Conservation (phyloP, 495 filamentous ascomycete genomes). For the Amniculicola lignicola region DNA sequence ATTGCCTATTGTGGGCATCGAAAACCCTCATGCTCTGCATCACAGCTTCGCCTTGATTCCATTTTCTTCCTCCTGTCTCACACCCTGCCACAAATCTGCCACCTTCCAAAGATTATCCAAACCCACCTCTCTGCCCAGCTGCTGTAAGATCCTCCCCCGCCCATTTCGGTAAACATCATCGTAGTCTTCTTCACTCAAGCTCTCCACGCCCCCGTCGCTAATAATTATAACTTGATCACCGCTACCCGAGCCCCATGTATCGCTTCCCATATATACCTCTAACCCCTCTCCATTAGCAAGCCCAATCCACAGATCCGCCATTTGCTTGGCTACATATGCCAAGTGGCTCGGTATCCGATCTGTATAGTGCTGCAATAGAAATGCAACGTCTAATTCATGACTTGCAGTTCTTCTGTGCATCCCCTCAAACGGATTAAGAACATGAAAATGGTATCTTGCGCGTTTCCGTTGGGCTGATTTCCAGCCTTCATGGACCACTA, state of each 20-base stretch:
- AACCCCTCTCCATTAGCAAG: constrained; percentile 19
- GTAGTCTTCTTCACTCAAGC: constrained; percentile 1
- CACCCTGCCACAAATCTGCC: constrained; percentile 24
- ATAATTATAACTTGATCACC: too few species aligned
- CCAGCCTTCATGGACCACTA: constrained; percentile 5
- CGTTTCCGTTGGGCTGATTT: not conserved
- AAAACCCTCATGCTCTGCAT: too few species aligned
- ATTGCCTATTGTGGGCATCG: too few species aligned
- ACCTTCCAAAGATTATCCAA: constrained; percentile 11
- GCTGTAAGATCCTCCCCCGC: constrained; percentile 13
- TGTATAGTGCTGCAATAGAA: constrained; percentile 7
- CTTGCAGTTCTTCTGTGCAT: not conserved
- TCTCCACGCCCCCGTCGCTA: not conserved
- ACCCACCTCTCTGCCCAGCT: too few species aligned
- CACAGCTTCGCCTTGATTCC: not conserved
- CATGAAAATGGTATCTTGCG: constrained; percentile 20
- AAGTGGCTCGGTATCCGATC: not conserved
- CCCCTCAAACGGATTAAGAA: constrained; percentile 16
- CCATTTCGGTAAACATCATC: constrained; percentile 11
- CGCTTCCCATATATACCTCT: too few species aligned
- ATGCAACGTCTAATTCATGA: constrained; percentile 26
- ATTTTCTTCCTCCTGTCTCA: constrained; percentile 11
- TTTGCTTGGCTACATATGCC: not conserved
- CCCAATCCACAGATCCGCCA: constrained; percentile 19
- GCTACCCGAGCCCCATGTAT: constrained; percentile 1